Conservation (phyloP, 2,329 filamentous ascomycete genomes). For the Dothistroma septosporum region DNA sequence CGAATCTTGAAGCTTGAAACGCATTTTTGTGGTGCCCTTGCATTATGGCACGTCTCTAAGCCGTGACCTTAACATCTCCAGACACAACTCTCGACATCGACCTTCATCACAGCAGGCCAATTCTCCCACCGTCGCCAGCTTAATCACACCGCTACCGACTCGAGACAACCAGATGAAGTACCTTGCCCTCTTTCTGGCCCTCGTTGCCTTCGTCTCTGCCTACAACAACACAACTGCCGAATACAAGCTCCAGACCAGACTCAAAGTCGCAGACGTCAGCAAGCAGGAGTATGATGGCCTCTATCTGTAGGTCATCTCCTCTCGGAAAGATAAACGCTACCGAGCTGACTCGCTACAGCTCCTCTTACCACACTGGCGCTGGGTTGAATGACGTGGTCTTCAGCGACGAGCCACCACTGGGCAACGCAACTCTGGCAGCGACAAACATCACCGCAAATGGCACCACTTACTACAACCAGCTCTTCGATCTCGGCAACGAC, state of each 20-base stretch:
- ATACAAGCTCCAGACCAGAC: conserved; percentile 29
- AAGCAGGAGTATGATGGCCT: conserved; percentile 29
- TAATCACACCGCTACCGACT: neutral
- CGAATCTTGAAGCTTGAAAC: neutral
- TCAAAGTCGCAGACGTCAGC: conserved; percentile 22
- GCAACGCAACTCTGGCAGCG: conserved; percentile 27
- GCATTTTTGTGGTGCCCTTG: conserved; percentile 1
- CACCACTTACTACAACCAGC: conserved; percentile 24
- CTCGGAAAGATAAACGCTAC: neutral
- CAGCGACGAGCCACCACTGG: conserved; percentile 12
- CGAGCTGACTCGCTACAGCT: neutral
- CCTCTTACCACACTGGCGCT: conserved; percentile 28
- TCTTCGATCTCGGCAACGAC: conserved; percentile 31
- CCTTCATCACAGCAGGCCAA: neutral
- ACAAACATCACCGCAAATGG: conserved; percentile 26
- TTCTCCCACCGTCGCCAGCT: neutral
- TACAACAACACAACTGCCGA: conserved; percentile 27
- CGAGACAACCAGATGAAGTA: conserved; percentile 16
- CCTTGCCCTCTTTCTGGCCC: conserved; percentile 15
- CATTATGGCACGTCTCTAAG: neutral
- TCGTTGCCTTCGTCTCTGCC: conserved; percentile 19
- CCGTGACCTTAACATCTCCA: neutral
- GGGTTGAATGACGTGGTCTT: conserved; percentile 31
- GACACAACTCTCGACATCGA: neutral
- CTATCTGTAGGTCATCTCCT: conserved; percentile 21